Percentiles rank a stretch among this genome's conserved stretches.
Evolutionary conservation across 192 early-diverging fungal genomes (phyloP).

Genomic region (Podila clonocystis): DNA sequence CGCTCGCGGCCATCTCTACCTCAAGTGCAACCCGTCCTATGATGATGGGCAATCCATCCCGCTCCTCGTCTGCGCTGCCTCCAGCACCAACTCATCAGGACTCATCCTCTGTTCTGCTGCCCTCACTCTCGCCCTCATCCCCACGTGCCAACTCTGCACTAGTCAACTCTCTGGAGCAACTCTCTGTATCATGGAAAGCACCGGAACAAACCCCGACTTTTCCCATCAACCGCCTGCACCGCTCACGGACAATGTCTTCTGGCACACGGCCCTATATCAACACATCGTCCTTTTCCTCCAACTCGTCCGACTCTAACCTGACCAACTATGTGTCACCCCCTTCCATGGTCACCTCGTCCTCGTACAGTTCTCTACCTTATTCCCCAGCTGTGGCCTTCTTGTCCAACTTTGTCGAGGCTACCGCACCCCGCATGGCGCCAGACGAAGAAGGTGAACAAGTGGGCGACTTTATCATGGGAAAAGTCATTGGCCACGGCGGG

Average conservation of each 20-base stretch:
- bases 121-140: constrained; percentile 39
- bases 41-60: constrained; percentile 43
- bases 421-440: constrained; percentile 7
- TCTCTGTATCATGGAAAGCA: constrained; percentile 49
- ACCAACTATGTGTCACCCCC: constrained; percentile 12
- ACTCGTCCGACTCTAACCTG: constrained; percentile 4
- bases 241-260: constrained; percentile 42
- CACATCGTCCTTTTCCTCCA: constrained; percentile 36
- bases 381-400: constrained; percentile 52
- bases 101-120: constrained; percentile 21
- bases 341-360: constrained; percentile 29
- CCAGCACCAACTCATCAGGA: constrained; percentile 28
- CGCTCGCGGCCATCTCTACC: neutral
- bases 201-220: constrained; percentile 45
- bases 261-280: constrained; percentile 20
- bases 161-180: constrained; percentile 43
- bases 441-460: constrained; percentile 80
- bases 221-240: constrained; percentile 46
- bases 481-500: constrained; percentile 77
- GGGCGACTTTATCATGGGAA: constrained; percentile 74
- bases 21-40: constrained; percentile 32
- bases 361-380: constrained; percentile 40
- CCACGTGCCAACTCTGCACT: constrained; percentile 36
- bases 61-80: constrained; percentile 30
- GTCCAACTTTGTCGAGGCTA: constrained; percentile 33